Evolutionary conservation across 495 filamentous ascomycete species (phyloP).

Genomic region (Lophium mytilinum): DNA sequence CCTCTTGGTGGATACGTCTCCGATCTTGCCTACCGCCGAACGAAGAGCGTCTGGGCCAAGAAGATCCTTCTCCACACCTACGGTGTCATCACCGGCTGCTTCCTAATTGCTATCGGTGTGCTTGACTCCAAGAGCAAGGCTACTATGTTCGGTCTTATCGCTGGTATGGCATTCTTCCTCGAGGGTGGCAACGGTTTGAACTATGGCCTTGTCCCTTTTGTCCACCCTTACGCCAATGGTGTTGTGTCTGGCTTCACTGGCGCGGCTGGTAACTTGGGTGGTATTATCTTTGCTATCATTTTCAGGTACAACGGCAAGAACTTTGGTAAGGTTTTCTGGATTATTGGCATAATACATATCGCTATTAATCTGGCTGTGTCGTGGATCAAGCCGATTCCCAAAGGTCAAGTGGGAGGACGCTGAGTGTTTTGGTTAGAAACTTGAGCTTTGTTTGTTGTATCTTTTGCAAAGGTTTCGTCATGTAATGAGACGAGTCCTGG

Average conservation of each 20-base stretch:
- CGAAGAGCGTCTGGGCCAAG: constrained; percentile 31
- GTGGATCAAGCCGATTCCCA: constrained; percentile 36
- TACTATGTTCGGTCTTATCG: constrained; percentile 30
- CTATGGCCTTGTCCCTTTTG: constrained; percentile 33
- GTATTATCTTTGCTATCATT: constrained; percentile 35
- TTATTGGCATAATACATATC: constrained; percentile 32
- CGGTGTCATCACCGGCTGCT: constrained; percentile 28
- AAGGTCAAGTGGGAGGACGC: constrained; percentile 30
- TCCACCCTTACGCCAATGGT: constrained; percentile 35
- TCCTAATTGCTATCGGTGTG: constrained; percentile 30
- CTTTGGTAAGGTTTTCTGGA: constrained; percentile 32
- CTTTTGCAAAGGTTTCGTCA: too few species aligned
- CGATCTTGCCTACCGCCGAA: constrained; percentile 27
- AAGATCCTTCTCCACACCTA: constrained; percentile 33
- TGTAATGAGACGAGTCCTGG: too few species aligned
- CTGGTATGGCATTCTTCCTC: constrained; percentile 31
- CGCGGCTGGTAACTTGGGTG: constrained; percentile 35
- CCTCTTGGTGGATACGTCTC: constrained; percentile 32
- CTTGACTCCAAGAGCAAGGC: constrained; percentile 21
- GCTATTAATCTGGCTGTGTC: constrained; percentile 27
- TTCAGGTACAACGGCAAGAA: constrained; percentile 30
- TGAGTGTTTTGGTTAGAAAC: neutral
- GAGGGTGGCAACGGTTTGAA: constrained; percentile 34
- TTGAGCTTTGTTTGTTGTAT: too few species aligned
- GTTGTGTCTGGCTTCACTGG: constrained; percentile 33